phyloP scores from a whole-genome alignment of 345 rosid species.

The Reutealis trisperma region DNA sequence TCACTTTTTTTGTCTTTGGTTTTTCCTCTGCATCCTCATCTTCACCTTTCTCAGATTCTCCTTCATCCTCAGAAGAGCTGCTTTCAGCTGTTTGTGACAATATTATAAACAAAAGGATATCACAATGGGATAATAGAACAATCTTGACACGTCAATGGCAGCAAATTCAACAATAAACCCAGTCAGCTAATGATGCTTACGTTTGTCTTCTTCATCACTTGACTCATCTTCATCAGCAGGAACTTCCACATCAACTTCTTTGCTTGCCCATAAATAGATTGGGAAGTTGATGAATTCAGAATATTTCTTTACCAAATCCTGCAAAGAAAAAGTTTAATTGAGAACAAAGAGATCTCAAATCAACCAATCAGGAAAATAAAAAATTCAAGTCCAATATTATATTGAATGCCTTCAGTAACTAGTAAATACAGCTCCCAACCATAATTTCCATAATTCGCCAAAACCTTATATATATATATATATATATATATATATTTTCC shows the following conservation, averaged over 20 bases:
- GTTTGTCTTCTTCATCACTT: conserved; percentile 69
- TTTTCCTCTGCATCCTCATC: conserved; percentile 77
- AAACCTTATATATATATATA: too few species aligned
- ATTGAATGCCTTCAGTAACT: not conserved
- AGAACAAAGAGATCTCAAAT: not conserved
- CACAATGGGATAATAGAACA: not conserved
- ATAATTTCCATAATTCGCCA: too few species aligned
- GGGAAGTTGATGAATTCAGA: conserved; percentile 99
- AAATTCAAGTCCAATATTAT: not conserved
- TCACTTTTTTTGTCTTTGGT: conserved; percentile 74
- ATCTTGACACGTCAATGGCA: not conserved
- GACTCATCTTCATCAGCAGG: conserved; percentile 90
- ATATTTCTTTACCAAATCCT: conserved; percentile 97
- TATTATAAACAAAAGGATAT: conserved; percentile 6
- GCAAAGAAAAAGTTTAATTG: conserved; percentile 10
- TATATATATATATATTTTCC: too few species aligned
- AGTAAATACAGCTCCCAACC: not conserved
- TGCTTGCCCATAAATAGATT: conserved; percentile 86
- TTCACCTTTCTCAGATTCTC: conserved; percentile 58
- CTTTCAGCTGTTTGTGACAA: conserved; percentile 49
- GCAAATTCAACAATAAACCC: not conserved
- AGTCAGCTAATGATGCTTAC: conserved; percentile 35
- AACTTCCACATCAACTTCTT: conserved; percentile 89
- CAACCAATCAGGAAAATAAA: not conserved
- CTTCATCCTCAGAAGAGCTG: conserved; percentile 49